These are phyloP conservation scores for Lipomyces starkeyi DNA, from an alignment of 805 yeast species.

Conservation along the genomic window DNA sequence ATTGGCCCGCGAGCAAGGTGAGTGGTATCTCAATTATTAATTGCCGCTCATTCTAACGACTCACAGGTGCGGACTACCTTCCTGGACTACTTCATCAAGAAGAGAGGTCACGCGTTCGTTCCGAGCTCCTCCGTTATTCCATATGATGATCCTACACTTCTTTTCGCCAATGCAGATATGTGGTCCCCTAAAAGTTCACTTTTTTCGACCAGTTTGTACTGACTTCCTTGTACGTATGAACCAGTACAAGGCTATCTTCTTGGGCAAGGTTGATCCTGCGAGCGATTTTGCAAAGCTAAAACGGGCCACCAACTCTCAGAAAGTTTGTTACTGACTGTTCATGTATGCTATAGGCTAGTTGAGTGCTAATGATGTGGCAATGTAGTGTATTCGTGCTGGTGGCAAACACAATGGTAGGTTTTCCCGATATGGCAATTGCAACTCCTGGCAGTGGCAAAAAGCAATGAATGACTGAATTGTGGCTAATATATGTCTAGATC, in stretches of 20 bases:
- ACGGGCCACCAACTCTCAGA: conserved; percentile 94
- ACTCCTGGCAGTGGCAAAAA: neutral
- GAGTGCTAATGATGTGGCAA: conserved; percentile 3
- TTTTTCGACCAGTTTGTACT: neutral
- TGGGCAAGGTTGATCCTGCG: conserved; percentile 96
- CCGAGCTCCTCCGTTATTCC: conserved; percentile 96
- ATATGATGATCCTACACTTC: conserved; percentile 94
- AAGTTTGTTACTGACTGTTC: conserved; percentile 43
- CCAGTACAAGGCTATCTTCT: conserved; percentile 95
- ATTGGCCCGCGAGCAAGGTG: conserved; percentile 37
- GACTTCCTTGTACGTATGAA: conserved; percentile 63
- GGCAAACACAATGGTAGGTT: conserved; percentile 75
- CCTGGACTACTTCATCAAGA: conserved; percentile 74
- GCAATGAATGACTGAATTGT: neutral
- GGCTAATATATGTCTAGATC: conserved; percentile 58
- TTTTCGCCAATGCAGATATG: conserved; percentile 94
- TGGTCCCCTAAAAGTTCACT: neutral
- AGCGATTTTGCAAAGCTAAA: conserved; percentile 82
- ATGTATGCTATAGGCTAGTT: neutral
- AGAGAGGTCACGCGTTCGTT: conserved; percentile 74
- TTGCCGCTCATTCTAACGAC: neutral
- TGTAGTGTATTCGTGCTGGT: conserved; percentile 93
- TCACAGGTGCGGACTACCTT: conserved; percentile 77
- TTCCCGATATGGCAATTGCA: neutral
- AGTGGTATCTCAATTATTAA: neutral